Percentiles rank a stretch among this genome's conserved stretches.
These are phyloP conservation scores for Quercus robur DNA, from an alignment of 306 rosid genomes.

Conservation along the genomic window DNA sequence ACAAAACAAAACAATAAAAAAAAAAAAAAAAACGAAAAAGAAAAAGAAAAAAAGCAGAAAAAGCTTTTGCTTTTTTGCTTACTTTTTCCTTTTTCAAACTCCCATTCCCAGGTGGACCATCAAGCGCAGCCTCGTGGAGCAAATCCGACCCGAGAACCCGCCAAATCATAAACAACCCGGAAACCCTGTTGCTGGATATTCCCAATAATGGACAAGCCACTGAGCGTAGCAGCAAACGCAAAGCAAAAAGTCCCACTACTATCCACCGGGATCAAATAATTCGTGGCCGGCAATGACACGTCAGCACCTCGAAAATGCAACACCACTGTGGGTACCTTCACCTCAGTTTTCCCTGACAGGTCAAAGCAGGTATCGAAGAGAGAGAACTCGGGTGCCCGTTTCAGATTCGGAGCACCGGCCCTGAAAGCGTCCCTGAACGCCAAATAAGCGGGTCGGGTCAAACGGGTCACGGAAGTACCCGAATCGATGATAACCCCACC, in stretches of 20 bases:
- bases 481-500: constrained; percentile 93
- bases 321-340: constrained; percentile 87
- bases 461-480: constrained; percentile 85
- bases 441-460: constrained; percentile 67
- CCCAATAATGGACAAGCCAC: constrained; percentile 85
- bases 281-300: constrained; percentile 74
- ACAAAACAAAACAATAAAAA: no score
- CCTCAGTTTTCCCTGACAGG: constrained; percentile 64
- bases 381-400: constrained; percentile 74
- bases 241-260: constrained; percentile 79
- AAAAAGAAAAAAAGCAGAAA: background rate
- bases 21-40: background rate
- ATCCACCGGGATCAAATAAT: constrained; percentile 88
- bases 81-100: background rate
- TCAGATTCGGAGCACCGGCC: constrained; percentile 50
- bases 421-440: constrained; percentile 69
- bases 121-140: constrained; percentile 74
- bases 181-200: constrained; percentile 98
- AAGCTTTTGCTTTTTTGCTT: background rate
- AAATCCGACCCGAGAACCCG: constrained; percentile 80
- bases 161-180: constrained; percentile 73
- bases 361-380: constrained; percentile 87
- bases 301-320: constrained; percentile 78
- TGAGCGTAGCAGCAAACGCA: constrained; percentile 84
- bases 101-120: background rate